A percentile compares a stretch with the other conserved stretches of the same genome.
Conservation (phyloP, 1,284 basidiomycete genomes). For the Veloboletus limbatus region DNA sequence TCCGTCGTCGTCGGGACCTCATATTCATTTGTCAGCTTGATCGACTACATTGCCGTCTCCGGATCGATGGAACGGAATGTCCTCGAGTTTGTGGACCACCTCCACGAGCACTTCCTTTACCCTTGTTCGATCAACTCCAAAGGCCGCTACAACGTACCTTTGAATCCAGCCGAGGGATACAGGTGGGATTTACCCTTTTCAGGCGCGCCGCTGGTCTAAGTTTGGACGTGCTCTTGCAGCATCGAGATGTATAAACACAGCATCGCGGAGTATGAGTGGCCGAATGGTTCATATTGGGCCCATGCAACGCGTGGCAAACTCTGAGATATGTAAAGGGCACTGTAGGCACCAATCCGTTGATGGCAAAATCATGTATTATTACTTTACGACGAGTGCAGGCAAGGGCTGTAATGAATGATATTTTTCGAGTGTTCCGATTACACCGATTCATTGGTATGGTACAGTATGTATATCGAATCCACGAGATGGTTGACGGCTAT, state of each 20-base stretch:
- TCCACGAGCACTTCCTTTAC: conserved; percentile 91
- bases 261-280: conserved; percentile 74
- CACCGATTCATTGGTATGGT: too few species aligned
- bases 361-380: conserved; percentile 3
- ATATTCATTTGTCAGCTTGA: conserved; percentile 48
- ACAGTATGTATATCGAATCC: neutral
- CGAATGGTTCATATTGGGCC: conserved; percentile 71
- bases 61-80: conserved; percentile 93
- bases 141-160: conserved; percentile 84
- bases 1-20: neutral
- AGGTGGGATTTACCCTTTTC: conserved; percentile 43
- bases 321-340: neutral
- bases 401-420: too few species aligned
- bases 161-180: conserved; percentile 65
- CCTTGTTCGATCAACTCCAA: conserved; percentile 85
- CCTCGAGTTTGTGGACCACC: conserved; percentile 84
- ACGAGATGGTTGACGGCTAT: too few species aligned
- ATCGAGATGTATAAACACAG: conserved; percentile 76
- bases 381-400: neutral
- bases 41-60: conserved; percentile 91
- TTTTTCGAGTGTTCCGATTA: too few species aligned
- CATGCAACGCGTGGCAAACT: conserved; percentile 17
- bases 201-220: neutral
- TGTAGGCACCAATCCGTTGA: neutral
- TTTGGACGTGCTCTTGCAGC: conserved; percentile 34